phyloP scores from a whole-genome alignment of 2,329 filamentous ascomycete genomes.

The Ophiobolus disseminans region DNA sequence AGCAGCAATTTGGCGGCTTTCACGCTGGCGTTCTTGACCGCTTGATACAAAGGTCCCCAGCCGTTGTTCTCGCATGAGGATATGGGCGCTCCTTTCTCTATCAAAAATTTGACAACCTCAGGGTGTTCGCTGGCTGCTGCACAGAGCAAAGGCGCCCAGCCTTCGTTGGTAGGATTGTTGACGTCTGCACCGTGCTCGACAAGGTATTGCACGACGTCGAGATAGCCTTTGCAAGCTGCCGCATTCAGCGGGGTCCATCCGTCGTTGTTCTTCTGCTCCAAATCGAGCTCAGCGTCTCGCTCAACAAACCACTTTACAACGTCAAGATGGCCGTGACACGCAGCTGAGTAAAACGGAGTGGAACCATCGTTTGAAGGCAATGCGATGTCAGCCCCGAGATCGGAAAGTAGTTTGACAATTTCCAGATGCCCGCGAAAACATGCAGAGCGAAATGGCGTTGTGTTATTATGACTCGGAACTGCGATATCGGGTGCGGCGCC shows the following conservation, averaged over 20 bases:
- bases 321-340: not conserved
- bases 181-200: not conserved
- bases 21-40: not conserved
- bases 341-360: not conserved
- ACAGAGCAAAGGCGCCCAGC: not conserved
- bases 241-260: not conserved
- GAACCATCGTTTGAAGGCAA: not conserved
- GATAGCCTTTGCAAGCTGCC: not conserved
- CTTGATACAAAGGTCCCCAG: not conserved
- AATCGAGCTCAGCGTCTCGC: not conserved
- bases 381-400: not conserved
- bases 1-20: not conserved
- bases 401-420: not conserved
- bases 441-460: not conserved
- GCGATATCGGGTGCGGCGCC: not conserved
- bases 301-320: not conserved
- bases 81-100: not conserved
- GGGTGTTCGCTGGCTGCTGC: not conserved
- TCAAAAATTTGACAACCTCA: not conserved
- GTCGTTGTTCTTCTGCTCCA: not conserved
- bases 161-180: not conserved
- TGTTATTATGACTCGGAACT: not conserved
- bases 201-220: not conserved
- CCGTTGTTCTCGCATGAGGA: not conserved
- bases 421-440: not conserved